These are phyloP conservation scores for Skeletonema tropicum DNA, from an alignment of 108 stramenopile genomes.

Conservation along the genomic window DNA sequence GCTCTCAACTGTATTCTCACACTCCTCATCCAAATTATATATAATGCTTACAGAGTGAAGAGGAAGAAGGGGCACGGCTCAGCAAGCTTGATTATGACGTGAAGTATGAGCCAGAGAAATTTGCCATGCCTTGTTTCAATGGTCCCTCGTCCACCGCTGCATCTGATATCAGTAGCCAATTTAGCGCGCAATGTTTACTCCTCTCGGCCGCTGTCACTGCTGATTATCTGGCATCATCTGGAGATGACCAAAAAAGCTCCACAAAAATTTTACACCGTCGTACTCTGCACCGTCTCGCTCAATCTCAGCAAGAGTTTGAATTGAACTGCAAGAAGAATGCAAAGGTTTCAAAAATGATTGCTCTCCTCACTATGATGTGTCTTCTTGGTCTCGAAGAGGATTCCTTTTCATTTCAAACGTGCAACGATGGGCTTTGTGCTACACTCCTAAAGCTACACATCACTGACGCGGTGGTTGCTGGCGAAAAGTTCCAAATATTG, in stretches of 20 bases:
- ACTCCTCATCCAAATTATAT: background rate
- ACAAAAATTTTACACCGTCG: slow-evolving; percentile 21
- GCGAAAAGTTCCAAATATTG: background rate
- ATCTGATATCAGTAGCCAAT: slow-evolving; percentile 47
- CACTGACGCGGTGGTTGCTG: slow-evolving; percentile 7
- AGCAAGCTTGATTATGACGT: slow-evolving; percentile 47
- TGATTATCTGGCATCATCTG: slow-evolving; percentile 19
- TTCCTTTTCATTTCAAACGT: slow-evolving; percentile 13
- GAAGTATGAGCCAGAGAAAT: slow-evolving; percentile 27
- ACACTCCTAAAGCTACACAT: slow-evolving; percentile 14
- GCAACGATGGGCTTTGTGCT: slow-evolving; percentile 15
- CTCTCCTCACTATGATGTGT: slow-evolving; percentile 34
- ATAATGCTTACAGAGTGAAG: slow-evolving; percentile 21
- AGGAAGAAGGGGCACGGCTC: slow-evolving; percentile 46
- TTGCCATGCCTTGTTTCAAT: slow-evolving; percentile 23
- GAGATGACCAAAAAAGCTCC: background rate
- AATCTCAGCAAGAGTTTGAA: slow-evolving; percentile 40
- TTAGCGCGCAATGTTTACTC: slow-evolving; percentile 48
- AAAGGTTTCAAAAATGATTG: slow-evolving; percentile 36
- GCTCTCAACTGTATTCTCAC: background rate
- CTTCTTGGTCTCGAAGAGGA: slow-evolving; percentile 48
- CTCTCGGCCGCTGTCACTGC: slow-evolving; percentile 44
- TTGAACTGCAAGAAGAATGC: slow-evolving; percentile 33
- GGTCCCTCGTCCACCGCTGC: background rate
- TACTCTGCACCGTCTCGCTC: slow-evolving; percentile 36